Conservation (phyloP, 768 basidiomycete genomes). For the Lactifluus pinguis region DNA sequence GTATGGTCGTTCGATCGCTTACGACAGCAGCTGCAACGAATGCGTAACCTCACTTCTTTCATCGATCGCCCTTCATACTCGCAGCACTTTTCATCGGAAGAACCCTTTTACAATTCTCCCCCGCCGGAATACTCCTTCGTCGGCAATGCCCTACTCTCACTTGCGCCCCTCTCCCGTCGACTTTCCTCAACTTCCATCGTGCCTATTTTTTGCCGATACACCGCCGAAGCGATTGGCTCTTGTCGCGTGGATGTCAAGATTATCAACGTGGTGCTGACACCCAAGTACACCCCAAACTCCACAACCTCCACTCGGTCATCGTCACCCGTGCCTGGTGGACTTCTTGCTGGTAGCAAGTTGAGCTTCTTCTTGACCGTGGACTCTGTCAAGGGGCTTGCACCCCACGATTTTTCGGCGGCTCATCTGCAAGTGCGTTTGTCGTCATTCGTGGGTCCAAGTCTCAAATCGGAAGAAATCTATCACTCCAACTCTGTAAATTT, state of each 20-base stretch:
- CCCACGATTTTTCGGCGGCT: constrained; percentile 78
- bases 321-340: constrained; percentile 58
- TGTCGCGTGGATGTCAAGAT: constrained; percentile 83
- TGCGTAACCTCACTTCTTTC: constrained; percentile 87
- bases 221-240: constrained; percentile 90
- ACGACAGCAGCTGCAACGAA: constrained; percentile 80
- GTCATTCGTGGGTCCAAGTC: constrained; percentile 67
- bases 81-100: constrained; percentile 87
- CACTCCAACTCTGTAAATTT: constrained; percentile 69
- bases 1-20: constrained; percentile 87
- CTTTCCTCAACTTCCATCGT: constrained; percentile 66
- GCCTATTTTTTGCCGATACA: constrained; percentile 91
- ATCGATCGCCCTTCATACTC: constrained; percentile 90
- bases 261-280: constrained; percentile 54
- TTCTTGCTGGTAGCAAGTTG: constrained; percentile 73
- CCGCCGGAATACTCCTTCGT: constrained; percentile 89
- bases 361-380: constrained; percentile 82
- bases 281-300: constrained; percentile 54
- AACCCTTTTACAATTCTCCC: constrained; percentile 85
- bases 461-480: constrained; percentile 73
- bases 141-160: constrained; percentile 75
- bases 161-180: constrained; percentile 71
- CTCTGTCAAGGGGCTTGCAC: constrained; percentile 78
- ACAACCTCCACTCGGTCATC: constrained; percentile 61
- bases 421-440: constrained; percentile 87